phyloP scores from a whole-genome alignment of 352 stramenopile species.

The Phytophthora hibernalis region DNA sequence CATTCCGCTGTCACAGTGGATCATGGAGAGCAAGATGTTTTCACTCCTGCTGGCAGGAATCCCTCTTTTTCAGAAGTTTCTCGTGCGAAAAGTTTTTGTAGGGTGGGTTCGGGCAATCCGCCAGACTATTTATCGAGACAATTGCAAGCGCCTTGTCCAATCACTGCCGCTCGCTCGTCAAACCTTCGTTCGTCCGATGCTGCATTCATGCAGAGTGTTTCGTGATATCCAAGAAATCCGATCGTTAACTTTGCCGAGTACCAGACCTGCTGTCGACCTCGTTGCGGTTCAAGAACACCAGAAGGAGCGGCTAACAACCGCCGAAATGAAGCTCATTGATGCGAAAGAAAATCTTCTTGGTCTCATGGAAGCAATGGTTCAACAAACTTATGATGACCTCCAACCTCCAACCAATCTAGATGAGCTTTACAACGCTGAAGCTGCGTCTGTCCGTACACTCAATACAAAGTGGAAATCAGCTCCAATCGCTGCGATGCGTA shows the following conservation, averaged over 20 bases:
- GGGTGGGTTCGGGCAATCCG: conserved; percentile 51
- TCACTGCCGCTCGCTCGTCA: conserved; percentile 49
- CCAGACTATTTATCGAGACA: conserved; percentile 49
- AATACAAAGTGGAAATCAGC: conserved; percentile 73
- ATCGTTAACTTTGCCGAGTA: conserved; percentile 50
- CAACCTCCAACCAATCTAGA: conserved; percentile 58
- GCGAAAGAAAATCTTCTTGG: conserved; percentile 63
- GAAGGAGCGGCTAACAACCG: conserved; percentile 40
- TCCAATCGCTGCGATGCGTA: conserved; percentile 55
- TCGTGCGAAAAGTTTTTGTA: conserved; percentile 64
- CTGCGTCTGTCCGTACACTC: conserved; percentile 46
- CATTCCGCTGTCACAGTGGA: conserved; percentile 72
- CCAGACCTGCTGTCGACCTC: conserved; percentile 37
- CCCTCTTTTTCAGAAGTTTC: conserved; percentile 79
- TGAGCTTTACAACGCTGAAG: conserved; percentile 55
- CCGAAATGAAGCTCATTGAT: conserved; percentile 73
- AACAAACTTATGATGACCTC: conserved; percentile 46
- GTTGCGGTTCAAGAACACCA: conserved; percentile 55
- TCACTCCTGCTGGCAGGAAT: conserved; percentile 71
- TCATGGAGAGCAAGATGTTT: conserved; percentile 82
- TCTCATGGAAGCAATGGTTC: conserved; percentile 62
- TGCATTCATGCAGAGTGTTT: conserved; percentile 47
- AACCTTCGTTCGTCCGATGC: conserved; percentile 49
- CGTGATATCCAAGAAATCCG: conserved; percentile 50
- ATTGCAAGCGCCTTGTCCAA: conserved; percentile 41